Evolutionary conservation across 805 yeast species (phyloP), one percentile per base, ranked within the genome.

Genomic region (Spathaspora sp.): DNA sequence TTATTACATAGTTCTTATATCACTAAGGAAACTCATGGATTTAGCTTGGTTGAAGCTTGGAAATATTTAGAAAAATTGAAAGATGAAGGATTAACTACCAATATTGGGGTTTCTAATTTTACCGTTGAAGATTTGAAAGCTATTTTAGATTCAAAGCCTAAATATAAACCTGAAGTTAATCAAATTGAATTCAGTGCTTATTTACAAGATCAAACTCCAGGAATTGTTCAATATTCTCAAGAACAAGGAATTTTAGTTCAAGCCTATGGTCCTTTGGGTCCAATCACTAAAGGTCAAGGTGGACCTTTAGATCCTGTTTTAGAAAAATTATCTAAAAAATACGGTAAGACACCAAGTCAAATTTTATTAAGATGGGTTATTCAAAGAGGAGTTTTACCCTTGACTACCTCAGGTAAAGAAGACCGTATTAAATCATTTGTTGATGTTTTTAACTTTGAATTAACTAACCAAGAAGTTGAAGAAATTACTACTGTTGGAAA

Each of bases 161-260:
- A 59, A 32, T 52, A 52, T 29, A 55, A 73, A 55, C 90, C 90
- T 10, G 76, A 71, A 54, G 83, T 86, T 40, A 79, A 86, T 60
- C 93, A 87, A 65, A 81, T 87, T 55, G 94, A 87, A 61, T 84
- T 75, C 72, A 84, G 78, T 61, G 85, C 90, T 0, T 84, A 84
- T 60, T 72, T 86, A 59, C 89, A 82, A 61, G 71, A 84, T 55
- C 91, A 86, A 64, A 74, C 85, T 8, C 82, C 84, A 0, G 87
- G 83, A 0, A 72, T 80, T 54, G 75, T 76, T 45, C 77, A 81
- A 17, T 86, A 72, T 60, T 70, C 79, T 50, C 65, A 79, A 57
- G 62, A 78, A 49, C 61, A 86, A 49, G 69, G 68, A 38, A 84
- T 87, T 52, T 64, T 75, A 40, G 52, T 87, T 12, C 87, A 82